Base-by-base conservation (phyloP, 2,329 filamentous ascomycete species). In the Epichloe aotearoae region DNA sequence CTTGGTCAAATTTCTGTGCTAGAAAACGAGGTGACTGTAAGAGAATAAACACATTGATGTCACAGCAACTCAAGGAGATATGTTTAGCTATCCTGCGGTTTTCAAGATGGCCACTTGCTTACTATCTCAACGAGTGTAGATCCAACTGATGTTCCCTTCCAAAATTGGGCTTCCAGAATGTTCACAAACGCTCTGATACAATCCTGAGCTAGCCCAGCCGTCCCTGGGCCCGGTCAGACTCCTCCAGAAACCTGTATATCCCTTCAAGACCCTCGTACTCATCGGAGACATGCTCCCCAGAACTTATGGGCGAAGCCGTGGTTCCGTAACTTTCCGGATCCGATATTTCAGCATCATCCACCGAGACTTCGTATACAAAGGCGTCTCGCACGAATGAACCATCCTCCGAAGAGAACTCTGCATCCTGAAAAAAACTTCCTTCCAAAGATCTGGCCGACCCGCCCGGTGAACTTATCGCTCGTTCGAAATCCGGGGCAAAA, bases 401-500 rank as follows among this genome's bases (percentile, higher is more conserved):
- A 26, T 67, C 64, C 2, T 60, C 58, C 11, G 67, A 50, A 2
- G 59, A 64, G 2, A 66, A 69, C 12, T 49, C 42, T 8, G 59
- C 56, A 6, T 67, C 67, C 17, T 73, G 69, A 3, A 70, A 53
- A 10, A 68, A 69, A 36, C 72, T 65, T 15, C 72, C 67, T 12
- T 66, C 59, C 2, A 71, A 56, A 2, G 75, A 77, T 23, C 69
- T 66, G 39, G 72, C 56, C 3, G 75, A 77, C 7, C 69, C 68
- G n/a, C 69, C 71, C 1, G 74, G 72, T 15, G 74, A 75, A 5
- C 69, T 70, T 34, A 72, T 52, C 0, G 63, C 64, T 41, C 64
- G 65, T 3, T 63, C 55, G 4, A 58, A 57, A 14, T 72, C 73
- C 0, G 90, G 86, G 1, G 90, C 90, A 60, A 88, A 95, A 1